phyloP scores from a whole-genome alignment of 805 yeast species.

The Kuraishia floccosa region DNA sequence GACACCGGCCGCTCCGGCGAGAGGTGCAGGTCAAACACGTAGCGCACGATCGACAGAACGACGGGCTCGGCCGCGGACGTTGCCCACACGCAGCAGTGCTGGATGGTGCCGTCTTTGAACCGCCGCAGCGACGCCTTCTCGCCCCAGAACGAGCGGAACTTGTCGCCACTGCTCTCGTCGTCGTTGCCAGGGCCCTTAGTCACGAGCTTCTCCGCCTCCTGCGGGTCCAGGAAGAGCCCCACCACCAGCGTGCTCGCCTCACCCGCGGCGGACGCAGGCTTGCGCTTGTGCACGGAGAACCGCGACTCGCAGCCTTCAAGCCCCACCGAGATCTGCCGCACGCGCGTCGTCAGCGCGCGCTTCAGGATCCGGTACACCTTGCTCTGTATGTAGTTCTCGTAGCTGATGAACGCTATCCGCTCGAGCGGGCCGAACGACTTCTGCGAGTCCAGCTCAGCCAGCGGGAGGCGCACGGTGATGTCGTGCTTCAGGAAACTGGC shows the following conservation, averaged over 20 bases:
- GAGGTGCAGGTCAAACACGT: constrained; percentile 55
- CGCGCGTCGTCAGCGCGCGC: constrained; percentile 46
- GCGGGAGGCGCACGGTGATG: constrained; percentile 40
- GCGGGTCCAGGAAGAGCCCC: constrained; percentile 61
- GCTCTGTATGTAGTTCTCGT: constrained; percentile 53
- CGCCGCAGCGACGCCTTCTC: constrained; percentile 72
- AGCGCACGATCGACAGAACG: constrained; percentile 51
- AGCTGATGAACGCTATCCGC: constrained; percentile 58
- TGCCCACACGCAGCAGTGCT: constrained; percentile 85
- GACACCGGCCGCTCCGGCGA: constrained; percentile 27
- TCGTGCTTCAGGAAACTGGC: constrained; percentile 55
- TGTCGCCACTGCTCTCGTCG: constrained; percentile 42
- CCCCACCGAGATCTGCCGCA: constrained; percentile 22
- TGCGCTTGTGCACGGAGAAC: constrained; percentile 9
- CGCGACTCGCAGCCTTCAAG: constrained; percentile 7
- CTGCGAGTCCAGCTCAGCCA: constrained; percentile 25
- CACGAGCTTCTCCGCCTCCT: constrained; percentile 68
- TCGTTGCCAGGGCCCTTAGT: constrained; percentile 76
- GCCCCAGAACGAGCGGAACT: constrained; percentile 88
- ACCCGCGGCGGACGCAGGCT: constrained; percentile 9
- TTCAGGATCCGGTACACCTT: constrained; percentile 47
- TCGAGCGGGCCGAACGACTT: constrained; percentile 55
- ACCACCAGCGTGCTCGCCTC: constrained; percentile 27
- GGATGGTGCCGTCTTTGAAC: constrained; percentile 85
- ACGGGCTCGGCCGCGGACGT: constrained; percentile 48